Percentiles rank a stretch among this genome's conserved stretches.
Conservation (phyloP, 805 yeast genomes). For the Pichia ethanolica region DNA sequence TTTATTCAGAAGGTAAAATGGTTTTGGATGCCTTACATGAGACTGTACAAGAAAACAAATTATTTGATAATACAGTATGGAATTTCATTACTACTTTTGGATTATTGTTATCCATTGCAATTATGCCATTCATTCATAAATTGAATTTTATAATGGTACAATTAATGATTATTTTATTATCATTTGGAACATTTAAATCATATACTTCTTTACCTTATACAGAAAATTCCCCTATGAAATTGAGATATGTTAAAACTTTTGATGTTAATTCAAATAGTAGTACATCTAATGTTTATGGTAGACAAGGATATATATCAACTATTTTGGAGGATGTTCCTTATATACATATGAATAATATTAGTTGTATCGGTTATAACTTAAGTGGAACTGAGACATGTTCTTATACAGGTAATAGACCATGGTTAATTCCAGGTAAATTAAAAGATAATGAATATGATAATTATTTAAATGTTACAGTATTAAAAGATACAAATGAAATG, state of each 20-base stretch:
- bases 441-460: slow-evolving; percentile 31
- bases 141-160: slow-evolving; percentile 47
- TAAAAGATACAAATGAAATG: slow-evolving; percentile 37
- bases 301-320: slow-evolving; percentile 39
- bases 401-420: slow-evolving; percentile 44
- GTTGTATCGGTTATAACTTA: slow-evolving; percentile 31
- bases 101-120: slow-evolving; percentile 37
- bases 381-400: slow-evolving; percentile 46
- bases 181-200: slow-evolving; percentile 33
- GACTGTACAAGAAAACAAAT: slow-evolving; percentile 59
- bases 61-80: slow-evolving; percentile 35
- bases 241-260: slow-evolving; percentile 59
- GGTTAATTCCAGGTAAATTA: slow-evolving; percentile 33
- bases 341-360: slow-evolving; percentile 17
- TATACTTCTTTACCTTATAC: slow-evolving; percentile 52
- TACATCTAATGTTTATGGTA: slow-evolving; percentile 29
- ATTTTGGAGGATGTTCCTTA: slow-evolving; percentile 60
- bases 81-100: slow-evolving; percentile 29
- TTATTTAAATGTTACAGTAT: slow-evolving; percentile 43
- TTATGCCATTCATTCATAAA: slow-evolving; percentile 65
- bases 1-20: slow-evolving; percentile 50
- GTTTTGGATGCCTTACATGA: slow-evolving; percentile 60
- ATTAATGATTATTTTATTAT: slow-evolving; percentile 31
- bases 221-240: slow-evolving; percentile 55
- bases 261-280: slow-evolving; percentile 31